A percentile compares a stretch with the other conserved stretches of the same genome.
Conservation (phyloP, 306 rosid genomes). For the Acacia melanoxylon region DNA sequence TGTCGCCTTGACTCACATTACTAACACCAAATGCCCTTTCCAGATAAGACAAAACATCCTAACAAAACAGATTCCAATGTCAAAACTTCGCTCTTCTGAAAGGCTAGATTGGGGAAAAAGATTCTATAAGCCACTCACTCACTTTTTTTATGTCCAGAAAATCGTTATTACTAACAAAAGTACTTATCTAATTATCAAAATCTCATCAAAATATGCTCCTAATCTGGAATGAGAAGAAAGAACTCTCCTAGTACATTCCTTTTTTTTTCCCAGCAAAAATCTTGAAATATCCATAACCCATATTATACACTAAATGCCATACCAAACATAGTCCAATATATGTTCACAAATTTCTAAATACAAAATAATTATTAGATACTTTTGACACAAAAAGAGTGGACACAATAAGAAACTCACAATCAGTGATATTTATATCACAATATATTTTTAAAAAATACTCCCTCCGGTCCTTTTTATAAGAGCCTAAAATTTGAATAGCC, state of each 20-base stretch:
- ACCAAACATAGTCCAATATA: background rate
- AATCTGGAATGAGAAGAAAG: background rate
- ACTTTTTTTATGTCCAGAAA: background rate
- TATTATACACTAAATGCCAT: background rate
- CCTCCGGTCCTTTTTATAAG: too few species aligned
- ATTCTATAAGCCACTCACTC: slow-evolving; percentile 5
- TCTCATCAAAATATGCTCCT: background rate
- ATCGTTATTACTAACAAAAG: background rate
- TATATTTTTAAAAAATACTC: background rate
- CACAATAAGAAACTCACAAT: background rate
- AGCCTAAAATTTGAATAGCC: too few species aligned
- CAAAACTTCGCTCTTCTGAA: slow-evolving; percentile 28
- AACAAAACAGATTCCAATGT: slow-evolving; percentile 35
- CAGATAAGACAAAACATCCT: slow-evolving; percentile 86
- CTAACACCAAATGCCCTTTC: slow-evolving; percentile 83
- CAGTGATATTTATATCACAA: background rate
- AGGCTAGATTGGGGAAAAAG: background rate
- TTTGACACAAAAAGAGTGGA: background rate
- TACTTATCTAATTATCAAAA: background rate
- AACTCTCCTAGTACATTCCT: background rate
- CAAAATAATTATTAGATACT: background rate
- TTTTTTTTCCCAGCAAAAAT: background rate
- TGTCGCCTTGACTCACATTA: slow-evolving; percentile 65
- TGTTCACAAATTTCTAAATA: background rate
- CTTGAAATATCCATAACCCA: background rate